Conservation (phyloP, 139 green algal genomes). For the Haematococcus lacustris region DNA sequence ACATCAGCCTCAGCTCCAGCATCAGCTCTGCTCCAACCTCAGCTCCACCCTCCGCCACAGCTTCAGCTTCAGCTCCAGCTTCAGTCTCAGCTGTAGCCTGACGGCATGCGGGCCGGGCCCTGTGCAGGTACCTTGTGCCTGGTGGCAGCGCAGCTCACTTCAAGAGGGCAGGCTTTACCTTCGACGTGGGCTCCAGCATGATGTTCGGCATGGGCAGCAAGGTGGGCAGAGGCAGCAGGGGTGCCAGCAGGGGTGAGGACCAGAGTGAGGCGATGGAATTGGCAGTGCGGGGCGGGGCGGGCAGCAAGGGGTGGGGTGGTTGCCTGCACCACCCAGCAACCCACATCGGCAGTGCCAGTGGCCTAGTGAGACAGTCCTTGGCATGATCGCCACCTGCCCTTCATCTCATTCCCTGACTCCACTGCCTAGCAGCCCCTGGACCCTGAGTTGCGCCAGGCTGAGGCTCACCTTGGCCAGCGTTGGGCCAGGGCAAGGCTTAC, state of each 20-base stretch:
- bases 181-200: slow-evolving; percentile 89
- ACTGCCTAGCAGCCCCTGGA: too few species aligned
- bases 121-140: slow-evolving; percentile 79
- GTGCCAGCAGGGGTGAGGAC: neutral
- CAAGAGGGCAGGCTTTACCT: slow-evolving; percentile 80
- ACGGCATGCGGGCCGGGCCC: neutral
- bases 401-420: too few species aligned
- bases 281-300: too few species aligned
- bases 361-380: neutral
- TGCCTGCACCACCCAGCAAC: neutral
- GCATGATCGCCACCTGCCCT: neutral
- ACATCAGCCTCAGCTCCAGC: too few species aligned
- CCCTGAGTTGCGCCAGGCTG: too few species aligned
- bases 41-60: neutral
- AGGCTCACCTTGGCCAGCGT: neutral
- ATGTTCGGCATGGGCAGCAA: slow-evolving; percentile 91
- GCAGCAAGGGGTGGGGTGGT: too few species aligned
- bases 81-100: neutral
- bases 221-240: slow-evolving; percentile 3
- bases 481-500: neutral
- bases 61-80: too few species aligned
- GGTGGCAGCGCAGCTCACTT: slow-evolving; percentile 80
- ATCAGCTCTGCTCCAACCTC: too few species aligned
- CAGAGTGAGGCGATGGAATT: too few species aligned
- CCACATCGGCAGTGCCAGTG: neutral